Percentiles rank a stretch among this genome's conserved stretches.
Conservation (phyloP, 2,329 filamentous ascomycete species). For the Trichoderma polysporum region DNA sequence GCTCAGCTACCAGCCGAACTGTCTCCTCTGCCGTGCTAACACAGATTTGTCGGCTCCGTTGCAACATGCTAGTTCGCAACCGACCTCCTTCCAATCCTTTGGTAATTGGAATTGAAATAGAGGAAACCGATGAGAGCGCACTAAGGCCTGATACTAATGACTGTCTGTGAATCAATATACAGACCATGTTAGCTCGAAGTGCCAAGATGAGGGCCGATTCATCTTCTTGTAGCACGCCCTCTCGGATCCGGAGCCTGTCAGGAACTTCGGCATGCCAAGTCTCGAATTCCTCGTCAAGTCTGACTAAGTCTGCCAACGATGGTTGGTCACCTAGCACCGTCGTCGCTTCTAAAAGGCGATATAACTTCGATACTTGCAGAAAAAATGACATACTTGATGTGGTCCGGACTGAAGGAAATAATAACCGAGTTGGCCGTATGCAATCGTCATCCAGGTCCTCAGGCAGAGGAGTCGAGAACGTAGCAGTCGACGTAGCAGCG, state of each 20-base stretch:
- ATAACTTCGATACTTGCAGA: conserved; percentile 2
- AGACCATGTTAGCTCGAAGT: conserved; percentile 14
- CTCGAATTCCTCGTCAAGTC: conserved; percentile 12
- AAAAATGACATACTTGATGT: conserved; percentile 12
- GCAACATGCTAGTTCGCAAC: conserved; percentile 1
- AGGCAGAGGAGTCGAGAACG: conserved; percentile 2
- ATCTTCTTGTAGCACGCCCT: background rate
- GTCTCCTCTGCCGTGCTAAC: conserved; percentile 12
- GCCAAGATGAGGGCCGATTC: background rate
- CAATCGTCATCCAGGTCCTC: conserved; percentile 15
- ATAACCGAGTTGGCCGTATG: background rate
- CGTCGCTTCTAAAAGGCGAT: conserved; percentile 3
- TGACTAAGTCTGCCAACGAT: background rate
- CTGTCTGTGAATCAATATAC: conserved; percentile 3
- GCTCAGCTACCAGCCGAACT: background rate
- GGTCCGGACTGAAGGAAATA: conserved; percentile 3
- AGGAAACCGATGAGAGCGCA: background rate
- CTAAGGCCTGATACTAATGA: conserved; percentile 10
- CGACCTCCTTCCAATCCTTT: conserved; percentile 6
- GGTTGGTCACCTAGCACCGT: conserved; percentile 1
- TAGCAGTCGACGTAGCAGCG: conserved; percentile 1
- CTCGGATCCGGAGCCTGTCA: background rate
- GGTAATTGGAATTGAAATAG: background rate
- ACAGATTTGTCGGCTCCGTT: conserved; percentile 5
- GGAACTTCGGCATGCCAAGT: conserved; percentile 3